Conservation (phyloP, 345 rosid genomes). For the Brassica juncea region DNA sequence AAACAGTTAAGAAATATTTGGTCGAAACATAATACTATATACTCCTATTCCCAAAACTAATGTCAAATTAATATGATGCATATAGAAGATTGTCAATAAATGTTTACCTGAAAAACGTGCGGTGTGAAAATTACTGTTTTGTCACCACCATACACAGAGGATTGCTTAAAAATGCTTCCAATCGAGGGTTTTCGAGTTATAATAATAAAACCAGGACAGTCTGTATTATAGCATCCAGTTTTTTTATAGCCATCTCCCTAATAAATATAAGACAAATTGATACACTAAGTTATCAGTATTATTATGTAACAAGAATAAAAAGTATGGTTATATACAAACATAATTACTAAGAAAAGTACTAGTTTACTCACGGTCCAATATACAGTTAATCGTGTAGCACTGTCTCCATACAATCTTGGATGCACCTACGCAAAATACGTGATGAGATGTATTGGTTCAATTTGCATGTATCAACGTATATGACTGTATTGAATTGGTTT, state of each 20-base stretch:
- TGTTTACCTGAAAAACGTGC: slow-evolving; percentile 1
- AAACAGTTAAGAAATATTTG: not conserved
- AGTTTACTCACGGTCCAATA: slow-evolving; percentile 32
- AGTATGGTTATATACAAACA: not conserved
- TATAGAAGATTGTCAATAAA: not conserved
- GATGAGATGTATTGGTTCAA: not conserved
- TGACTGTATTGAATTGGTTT: too few species aligned
- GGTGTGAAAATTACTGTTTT: not conserved
- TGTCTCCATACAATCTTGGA: slow-evolving; percentile 27
- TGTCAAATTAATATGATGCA: not conserved
- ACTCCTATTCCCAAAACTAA: not conserved
- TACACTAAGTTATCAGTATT: not conserved
- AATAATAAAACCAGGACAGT: slow-evolving; percentile 25
- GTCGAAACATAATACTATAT: not conserved
- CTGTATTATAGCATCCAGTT: slow-evolving; percentile 23
- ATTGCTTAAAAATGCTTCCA: not conserved
- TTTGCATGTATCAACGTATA: too few species aligned
- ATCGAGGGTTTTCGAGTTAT: not conserved
- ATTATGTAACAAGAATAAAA: not conserved
- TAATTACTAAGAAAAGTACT: not conserved
- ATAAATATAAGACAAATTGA: not conserved
- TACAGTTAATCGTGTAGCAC: slow-evolving; percentile 25
- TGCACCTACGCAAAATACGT: slow-evolving; percentile 14
- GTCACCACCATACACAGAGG: slow-evolving; percentile 19
- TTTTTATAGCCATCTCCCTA: slow-evolving; percentile 10